Evolutionary conservation across 2,329 filamentous ascomycete genomes (phyloP), one percentile per base, ranked within the genome.

Genomic region (Rhytidhysteron rufulum): DNA sequence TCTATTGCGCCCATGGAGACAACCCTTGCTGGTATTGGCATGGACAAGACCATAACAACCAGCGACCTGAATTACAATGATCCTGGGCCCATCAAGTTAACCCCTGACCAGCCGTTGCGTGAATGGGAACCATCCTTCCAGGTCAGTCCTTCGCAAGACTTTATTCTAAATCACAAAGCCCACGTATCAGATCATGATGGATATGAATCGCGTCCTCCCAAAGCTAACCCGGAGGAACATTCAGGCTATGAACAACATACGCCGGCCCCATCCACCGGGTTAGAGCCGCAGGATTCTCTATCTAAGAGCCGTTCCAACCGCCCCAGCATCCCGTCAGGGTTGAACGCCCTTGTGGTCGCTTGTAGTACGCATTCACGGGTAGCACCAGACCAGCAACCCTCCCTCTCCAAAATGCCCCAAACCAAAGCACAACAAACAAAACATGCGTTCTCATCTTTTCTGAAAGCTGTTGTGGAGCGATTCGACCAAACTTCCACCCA

Each of bases 391-490:
- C 34, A 37, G 15, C 8, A n/a, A 4, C 18, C 34, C 15, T 30
- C 22, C 10, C 34, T 53, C 9, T 54, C 54, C n/a, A 51, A 37
- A 37, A 50, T 41, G 22, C 52, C 55, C 4, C 60, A 61, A 25
- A 61, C 58, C 7, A 62, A 64, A 31, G 50, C 53, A 7, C 54
- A 61, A 17, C 58, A 62, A 40, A 55, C 61, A 43, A 41, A 44
- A 20, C 43, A 46, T 19, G 53, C 54, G 17, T 44, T 62, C 2
- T 48, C 46, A 13, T 58, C 55, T 29, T 42, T 58, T 3, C 54
- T 54, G 3, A 54, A 18, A 29, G 40, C 45, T 3, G 40, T 55
- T 7, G 32, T 46, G 15, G 22, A 47, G 7, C 46, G 54, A n/a
- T 47, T 55, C 22, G 41, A 46, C 27, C 50, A 45, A 8, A 44